phyloP scores from a whole-genome alignment of 768 basidiomycete genomes.

The Clavulina sp. region DNA sequence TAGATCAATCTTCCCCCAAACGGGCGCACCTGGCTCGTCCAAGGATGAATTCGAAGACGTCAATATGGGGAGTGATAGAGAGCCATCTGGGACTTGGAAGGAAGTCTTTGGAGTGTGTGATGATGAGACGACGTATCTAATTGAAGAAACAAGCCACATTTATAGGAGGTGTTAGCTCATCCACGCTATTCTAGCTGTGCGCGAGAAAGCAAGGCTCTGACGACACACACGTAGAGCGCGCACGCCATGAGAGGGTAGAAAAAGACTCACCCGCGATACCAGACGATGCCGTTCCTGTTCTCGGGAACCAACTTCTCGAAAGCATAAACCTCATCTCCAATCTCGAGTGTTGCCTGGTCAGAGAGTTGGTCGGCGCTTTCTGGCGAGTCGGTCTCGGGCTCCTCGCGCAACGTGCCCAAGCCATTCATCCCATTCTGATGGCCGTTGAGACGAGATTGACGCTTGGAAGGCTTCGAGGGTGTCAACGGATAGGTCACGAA shows the following conservation, averaged over 20 bases:
- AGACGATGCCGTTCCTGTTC: conserved; percentile 53
- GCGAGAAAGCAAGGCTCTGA: no score
- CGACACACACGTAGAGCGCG: conserved; percentile 6
- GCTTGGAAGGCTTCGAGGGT: conserved; percentile 19
- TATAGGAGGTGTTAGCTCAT: no score
- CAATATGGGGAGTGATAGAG: conserved; percentile 23
- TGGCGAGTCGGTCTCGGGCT: conserved; percentile 7
- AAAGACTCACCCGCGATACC: conserved; percentile 81
- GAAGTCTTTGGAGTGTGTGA: conserved; percentile 42
- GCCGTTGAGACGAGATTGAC: conserved; percentile 24
- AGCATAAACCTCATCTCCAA: conserved; percentile 93
- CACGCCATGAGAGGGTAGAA: conserved; percentile 6
- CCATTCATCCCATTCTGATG: conserved; percentile 41
- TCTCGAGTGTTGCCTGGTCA: conserved; percentile 51
- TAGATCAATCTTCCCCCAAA: no score
- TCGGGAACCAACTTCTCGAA: conserved; percentile 74
- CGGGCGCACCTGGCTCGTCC: no score
- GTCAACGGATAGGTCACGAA: conserved; percentile 76
- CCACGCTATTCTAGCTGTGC: background rate
- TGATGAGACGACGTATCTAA: conserved; percentile 73
- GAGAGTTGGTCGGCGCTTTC: conserved; percentile 16
- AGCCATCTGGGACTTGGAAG: conserved; percentile 48
- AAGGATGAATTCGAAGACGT: background rate
- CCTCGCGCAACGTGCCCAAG: conserved; percentile 22
- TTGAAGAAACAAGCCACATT: background rate